These are phyloP conservation scores for Calocybe indica DNA, from an alignment of 768 basidiomycete species.

Conservation along the genomic window DNA sequence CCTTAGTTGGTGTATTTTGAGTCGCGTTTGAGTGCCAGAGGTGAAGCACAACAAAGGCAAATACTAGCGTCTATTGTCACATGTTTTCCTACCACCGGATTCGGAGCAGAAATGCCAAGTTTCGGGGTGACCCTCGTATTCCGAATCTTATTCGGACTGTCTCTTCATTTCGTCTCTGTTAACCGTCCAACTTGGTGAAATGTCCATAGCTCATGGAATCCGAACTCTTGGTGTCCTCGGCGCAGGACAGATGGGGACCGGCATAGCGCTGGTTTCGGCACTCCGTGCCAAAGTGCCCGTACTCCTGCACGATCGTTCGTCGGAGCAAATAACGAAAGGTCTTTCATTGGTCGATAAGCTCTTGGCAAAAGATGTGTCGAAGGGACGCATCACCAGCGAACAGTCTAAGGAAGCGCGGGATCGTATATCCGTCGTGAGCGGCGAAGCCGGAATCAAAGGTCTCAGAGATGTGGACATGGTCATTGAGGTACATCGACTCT, in stretches of 20 bases:
- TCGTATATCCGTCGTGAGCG: conserved; percentile 55
- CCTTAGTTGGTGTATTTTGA: too few relatives aligned
- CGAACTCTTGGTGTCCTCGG: conserved; percentile 73
- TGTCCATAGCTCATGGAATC: conserved; percentile 68
- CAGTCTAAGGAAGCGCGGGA: conserved; percentile 72
- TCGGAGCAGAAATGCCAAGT: neutral
- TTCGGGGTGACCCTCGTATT: neutral
- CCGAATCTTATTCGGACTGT: neutral
- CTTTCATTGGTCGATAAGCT: conserved; percentile 73
- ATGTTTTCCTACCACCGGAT: neutral
- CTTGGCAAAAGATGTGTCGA: conserved; percentile 83
- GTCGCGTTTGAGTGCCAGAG: too few relatives aligned
- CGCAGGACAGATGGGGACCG: conserved; percentile 87
- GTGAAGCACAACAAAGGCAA: neutral
- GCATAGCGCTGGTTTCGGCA: conserved; percentile 85
- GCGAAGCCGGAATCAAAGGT: conserved; percentile 41
- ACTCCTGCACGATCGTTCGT: conserved; percentile 75
- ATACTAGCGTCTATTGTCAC: too few relatives aligned
- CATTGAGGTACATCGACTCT: conserved; percentile 57
- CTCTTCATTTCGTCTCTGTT: neutral
- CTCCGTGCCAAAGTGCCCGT: conserved; percentile 84
- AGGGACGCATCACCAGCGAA: conserved; percentile 64
- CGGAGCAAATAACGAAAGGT: conserved; percentile 68
- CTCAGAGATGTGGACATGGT: conserved; percentile 86
- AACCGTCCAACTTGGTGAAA: conserved; percentile 13